Evolutionary conservation across 2,329 filamentous ascomycete species (phyloP).

Genomic region (Pseudohalonectria lignicola): DNA sequence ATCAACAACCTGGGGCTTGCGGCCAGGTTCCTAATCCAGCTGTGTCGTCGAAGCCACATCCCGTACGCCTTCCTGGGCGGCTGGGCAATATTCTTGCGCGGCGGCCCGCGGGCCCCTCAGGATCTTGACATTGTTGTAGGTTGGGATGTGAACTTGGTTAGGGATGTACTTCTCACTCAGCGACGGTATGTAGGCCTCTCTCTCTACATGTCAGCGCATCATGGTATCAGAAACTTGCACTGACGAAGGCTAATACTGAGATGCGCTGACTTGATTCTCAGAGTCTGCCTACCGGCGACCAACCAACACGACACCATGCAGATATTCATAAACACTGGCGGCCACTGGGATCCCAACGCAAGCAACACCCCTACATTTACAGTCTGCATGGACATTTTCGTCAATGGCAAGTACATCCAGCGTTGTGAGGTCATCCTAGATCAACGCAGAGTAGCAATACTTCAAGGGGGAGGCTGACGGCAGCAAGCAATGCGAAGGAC

Average conservation of each 20-base stretch:
- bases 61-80: constrained; percentile 8
- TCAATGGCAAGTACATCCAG: constrained; percentile 3
- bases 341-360: constrained; percentile 4
- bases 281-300: constrained; percentile 6
- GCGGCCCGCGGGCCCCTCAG: constrained; percentile 3
- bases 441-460: no score
- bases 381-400: constrained; percentile 7
- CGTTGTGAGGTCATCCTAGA: neutral
- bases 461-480: neutral
- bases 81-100: constrained; percentile 8
- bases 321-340: constrained; percentile 7
- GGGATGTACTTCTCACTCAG: constrained; percentile 3
- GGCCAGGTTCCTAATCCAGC: constrained; percentile 5
- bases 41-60: constrained; percentile 5
- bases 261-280: neutral
- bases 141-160: constrained; percentile 3
- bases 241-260: no score
- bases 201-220: no score
- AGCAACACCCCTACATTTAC: constrained; percentile 1
- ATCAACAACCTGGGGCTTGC: constrained; percentile 7
- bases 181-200: constrained; percentile 2
- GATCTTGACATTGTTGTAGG: constrained; percentile 8
- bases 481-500: no score
- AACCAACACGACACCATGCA: constrained; percentile 7
- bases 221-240: neutral